Base-by-base conservation (phyloP, 768 basidiomycete species). In the Cytidiella melzeri region DNA sequence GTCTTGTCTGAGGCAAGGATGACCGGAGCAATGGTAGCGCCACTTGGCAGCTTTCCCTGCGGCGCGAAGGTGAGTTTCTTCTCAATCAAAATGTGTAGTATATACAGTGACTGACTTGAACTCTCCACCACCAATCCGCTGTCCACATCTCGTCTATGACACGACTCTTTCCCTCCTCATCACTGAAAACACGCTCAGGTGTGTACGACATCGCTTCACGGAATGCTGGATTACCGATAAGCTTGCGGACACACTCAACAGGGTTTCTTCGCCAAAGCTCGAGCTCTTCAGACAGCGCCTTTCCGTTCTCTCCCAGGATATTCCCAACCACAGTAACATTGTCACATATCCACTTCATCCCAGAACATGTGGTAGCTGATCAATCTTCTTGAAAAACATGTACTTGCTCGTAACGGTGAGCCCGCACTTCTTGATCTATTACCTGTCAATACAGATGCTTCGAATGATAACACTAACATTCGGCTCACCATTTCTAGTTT, bases 71-170 rank as follows among this genome's bases (percentile, higher is more conserved):
- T 48, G 24, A 50, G 11, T 13, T 9, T n/a, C 5, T 18, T 28
- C n/a, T 40, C 43, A 47, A 20, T 10, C 12, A 40, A 18, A 7
- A 10, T 15, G 13, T 19, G 40, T 10, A 41, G 15, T 19, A 41
- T 41, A 41, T 41, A 20, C 21, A 13, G 19, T n/a, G 40, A 9
- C 67, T 37, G 45, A 77, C 76, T 64, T 79, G 77, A 0, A 64
- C 69, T 4, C 50, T 44, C 73, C 73, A 76, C 77, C 76, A n/a
- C n/a, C n/a, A n/a, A n/a, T n/a, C n/a, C n/a, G n/a, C n/a, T n/a
- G n/a, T n/a, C n/a, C n/a, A n/a, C 58, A 60, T 58, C 19, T 63
- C 61, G 42, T 54, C 47, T 13, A 45, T 44, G 1, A 56, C 12
- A 2, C 51, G 50, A 15, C 28, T 39, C 6, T 42, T 24, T 2